Evolutionary conservation across 306 rosid genomes (phyloP), one percentile per base, ranked within the genome.

Genomic region (Citrullus mucosospermus): DNA sequence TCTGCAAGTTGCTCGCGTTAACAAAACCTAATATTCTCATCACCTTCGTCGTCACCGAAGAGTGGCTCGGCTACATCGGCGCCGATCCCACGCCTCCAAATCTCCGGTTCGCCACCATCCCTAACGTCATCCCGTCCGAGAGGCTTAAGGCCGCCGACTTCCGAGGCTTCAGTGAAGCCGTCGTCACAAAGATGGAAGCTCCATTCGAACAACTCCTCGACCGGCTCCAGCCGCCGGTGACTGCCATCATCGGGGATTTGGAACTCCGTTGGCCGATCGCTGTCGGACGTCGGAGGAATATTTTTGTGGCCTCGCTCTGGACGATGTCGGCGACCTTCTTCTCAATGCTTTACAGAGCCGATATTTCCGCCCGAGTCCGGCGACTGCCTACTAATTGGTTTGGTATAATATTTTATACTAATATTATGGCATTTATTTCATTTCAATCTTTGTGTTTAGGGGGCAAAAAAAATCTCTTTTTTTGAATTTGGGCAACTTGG

Each of bases 21-120:
- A 83, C 65, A 59, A 46, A n/a, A 10, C 39, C 81, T 2, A 61
- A 82, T 6, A 75, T 84, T 59, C 80, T 82, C 62, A 73, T 89
- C 76, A 87, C 87, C 80, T 85, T 87, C 55, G 85, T 89, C 38
- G 83, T 89, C 78, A 89, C 93, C 17, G 84, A 88, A 77, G 91
- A 89, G 76, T 87, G 91, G 90, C 77, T 70, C 53, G 76, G 80
- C 36, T 71, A 73, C 54, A 78, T 88, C 54, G 78, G 79, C 36
- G 60, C 85, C 38, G 83, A 85, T 38, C 77, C 81, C 8, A 78
- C 63, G 63, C 90, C 88, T 5, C 18, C 46, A 3, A 85, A 87
- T 41, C 57, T 89, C 54, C 69, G 55, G 25, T 66, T 85, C 41
- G 70, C 80, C 10, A 68, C 89, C 22, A 39, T 87, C 79, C 88